Conservation (phyloP, 2,329 filamentous ascomycete species). For the Penicillium sp. region DNA sequence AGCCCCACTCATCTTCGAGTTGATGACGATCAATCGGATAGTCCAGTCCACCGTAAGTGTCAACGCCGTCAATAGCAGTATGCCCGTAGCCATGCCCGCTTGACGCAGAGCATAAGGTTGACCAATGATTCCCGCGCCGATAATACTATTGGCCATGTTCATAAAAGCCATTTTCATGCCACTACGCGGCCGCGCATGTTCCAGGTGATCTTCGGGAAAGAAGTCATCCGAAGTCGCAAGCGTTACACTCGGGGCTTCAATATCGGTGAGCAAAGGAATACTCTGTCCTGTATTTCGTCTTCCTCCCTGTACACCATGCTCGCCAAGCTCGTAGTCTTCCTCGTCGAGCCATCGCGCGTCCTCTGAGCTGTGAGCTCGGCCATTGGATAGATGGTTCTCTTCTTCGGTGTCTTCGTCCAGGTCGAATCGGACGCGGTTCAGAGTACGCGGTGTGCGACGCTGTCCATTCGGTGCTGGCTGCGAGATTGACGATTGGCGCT, state of each 20-base stretch:
- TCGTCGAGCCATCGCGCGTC: conserved; percentile 56
- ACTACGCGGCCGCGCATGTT: conserved; percentile 75
- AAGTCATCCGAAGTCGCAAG: conserved; percentile 66
- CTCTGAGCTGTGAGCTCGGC: conserved; percentile 31
- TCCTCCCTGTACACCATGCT: conserved; percentile 38
- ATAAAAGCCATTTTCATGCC: conserved; percentile 88
- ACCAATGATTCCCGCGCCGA: conserved; percentile 73
- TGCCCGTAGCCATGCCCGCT: conserved; percentile 81
- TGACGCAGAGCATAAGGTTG: conserved; percentile 97
- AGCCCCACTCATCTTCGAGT: conserved; percentile 92
- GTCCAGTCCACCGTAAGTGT: conserved; percentile 96
- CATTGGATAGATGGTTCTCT: conserved; percentile 37
- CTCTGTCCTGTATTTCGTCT: conserved; percentile 53
- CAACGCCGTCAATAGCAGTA: conserved; percentile 75
- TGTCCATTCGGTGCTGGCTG: conserved; percentile 44
- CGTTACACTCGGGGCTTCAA: conserved; percentile 79
- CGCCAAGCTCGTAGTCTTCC: conserved; percentile 62
- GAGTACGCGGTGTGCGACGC: conserved; percentile 61
- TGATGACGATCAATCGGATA: conserved; percentile 93
- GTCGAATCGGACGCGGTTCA: conserved; percentile 77
- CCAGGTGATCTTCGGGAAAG: conserved; percentile 62
- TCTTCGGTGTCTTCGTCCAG: conserved; percentile 37
- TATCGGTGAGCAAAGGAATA: conserved; percentile 76
- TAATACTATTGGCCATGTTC: conserved; percentile 99
- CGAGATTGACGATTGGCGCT: conserved; percentile 49